Base-by-base conservation (phyloP, 2,329 filamentous ascomycete species). In the Pseudogymnoascus sp. region DNA sequence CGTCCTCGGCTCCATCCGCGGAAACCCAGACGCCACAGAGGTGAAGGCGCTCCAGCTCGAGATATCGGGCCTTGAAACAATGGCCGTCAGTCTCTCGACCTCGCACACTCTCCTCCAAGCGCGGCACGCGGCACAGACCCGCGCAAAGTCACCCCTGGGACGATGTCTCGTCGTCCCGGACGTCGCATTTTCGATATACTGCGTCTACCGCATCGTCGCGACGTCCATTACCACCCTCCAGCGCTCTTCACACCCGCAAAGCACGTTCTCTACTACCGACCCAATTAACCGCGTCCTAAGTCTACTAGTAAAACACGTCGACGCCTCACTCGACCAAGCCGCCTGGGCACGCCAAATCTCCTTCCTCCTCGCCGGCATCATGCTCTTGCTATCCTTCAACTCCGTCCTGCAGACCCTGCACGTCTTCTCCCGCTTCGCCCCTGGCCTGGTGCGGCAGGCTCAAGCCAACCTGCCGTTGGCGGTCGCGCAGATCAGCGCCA, bases 261-360 rank as follows among this genome's bases (percentile, higher is more conserved):
- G 68, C 68, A 44, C 83, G 38, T 88, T 91, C 75, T 82, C 88
- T 29, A 84, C 84, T 62, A 87, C 86, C 15, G 92, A 96, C 72
- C 91, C 91, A 0, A 89, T 96, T 72, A 96, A 89, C 77, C 89
- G 91, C 67, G 82, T 93, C 65, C 83, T 96, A 7, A 89, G 90
- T 4, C 80, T 96, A 11, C 77, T 96, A 17, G 90, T 90, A 3
- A 88, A 88, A 63, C 90, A 96, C 76, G 93, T 90, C 84, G 90
- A 96, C 72, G 89, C 90, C 2, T 85, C 87, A 65, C 83, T 96
- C 26, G 89, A 96, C 75, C 89, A 91, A 70, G 82, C 86, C 10
- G 89, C 90, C 9, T 96, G 91, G 90, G 88, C 89, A 21, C 87
- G 90, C 31, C 89, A 91, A 71, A 93, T 96, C 67, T 91, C 88